These are phyloP conservation scores for Panicum hallii DNA, from an alignment of 202 grass and related monocot genomes.

Conservation along the genomic window DNA sequence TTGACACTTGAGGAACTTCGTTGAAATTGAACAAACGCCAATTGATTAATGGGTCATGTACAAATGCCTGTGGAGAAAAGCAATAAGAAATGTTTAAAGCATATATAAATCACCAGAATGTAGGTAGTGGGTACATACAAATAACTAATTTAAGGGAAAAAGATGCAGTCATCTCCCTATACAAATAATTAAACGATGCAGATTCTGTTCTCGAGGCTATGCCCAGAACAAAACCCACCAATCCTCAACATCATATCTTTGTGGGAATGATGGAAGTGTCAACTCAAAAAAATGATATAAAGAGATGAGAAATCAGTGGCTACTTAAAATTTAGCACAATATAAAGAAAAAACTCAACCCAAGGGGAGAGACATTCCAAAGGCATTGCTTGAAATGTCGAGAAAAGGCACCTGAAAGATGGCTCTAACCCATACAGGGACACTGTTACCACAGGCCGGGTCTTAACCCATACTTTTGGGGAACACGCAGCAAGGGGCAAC, in stretches of 20 bases:
- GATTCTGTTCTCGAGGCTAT: not conserved
- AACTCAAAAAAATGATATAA: not conserved
- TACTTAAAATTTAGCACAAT: slow-evolving; percentile 20
- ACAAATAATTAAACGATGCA: not conserved
- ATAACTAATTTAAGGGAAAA: slow-evolving; percentile 3
- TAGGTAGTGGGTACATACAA: slow-evolving; percentile 4
- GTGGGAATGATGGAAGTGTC: not conserved
- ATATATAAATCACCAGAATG: slow-evolving; percentile 19
- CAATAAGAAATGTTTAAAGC: slow-evolving; percentile 26
- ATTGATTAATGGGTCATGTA: slow-evolving; percentile 97
- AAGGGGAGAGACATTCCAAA: not conserved
- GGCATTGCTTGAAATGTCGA: not conserved
- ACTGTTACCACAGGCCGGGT: not conserved
- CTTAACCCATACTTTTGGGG: not conserved
- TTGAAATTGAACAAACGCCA: slow-evolving; percentile 99
- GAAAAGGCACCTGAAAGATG: not conserved
- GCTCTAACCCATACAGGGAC: not conserved
- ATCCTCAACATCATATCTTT: slow-evolving; percentile 11
- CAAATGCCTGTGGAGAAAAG: slow-evolving; percentile 78
- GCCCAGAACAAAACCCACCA: not conserved
- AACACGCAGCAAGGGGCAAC: not conserved
- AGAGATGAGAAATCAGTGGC: slow-evolving; percentile 6
- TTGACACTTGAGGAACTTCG: slow-evolving; percentile 96
- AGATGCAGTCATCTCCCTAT: not conserved
- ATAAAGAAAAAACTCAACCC: not conserved